Conservation (phyloP, 257 asterid species). For the Solanum rostratum region DNA sequence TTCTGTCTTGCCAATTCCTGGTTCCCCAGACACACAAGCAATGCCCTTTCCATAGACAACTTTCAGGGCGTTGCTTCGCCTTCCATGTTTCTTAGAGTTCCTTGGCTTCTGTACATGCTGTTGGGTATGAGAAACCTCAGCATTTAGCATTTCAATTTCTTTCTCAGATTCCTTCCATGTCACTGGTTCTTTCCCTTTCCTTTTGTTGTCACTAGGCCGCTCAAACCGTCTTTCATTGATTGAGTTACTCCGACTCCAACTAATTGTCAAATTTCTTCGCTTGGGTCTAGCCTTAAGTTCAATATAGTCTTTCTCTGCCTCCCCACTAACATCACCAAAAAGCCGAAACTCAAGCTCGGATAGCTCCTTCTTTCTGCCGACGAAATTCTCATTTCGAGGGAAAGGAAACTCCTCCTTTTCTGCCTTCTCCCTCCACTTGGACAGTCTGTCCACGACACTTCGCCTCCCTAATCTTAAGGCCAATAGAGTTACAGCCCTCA, state of each 20-base stretch:
- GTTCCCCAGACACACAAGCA: constrained; percentile 70
- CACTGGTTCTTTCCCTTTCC: constrained; percentile 64
- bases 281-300: constrained; percentile 67
- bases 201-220: constrained; percentile 25
- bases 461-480: constrained; percentile 90
- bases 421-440: constrained; percentile 75
- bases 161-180: constrained; percentile 77
- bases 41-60: constrained; percentile 74
- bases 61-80: constrained; percentile 51
- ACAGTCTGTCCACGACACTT: constrained; percentile 63
- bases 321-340: constrained; percentile 69
- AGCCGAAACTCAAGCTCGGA: constrained; percentile 77
- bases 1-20: constrained; percentile 84
- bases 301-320: constrained; percentile 54
- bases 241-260: constrained; percentile 71
- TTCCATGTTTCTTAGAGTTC: constrained; percentile 28
- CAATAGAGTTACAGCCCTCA: constrained; percentile 74
- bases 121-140: constrained; percentile 25
- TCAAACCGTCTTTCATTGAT: constrained; percentile 41
- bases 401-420: constrained; percentile 77
- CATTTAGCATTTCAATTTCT: constrained; percentile 71
- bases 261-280: constrained; percentile 57
- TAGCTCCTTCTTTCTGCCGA: constrained; percentile 72
- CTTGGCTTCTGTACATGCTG: constrained; percentile 17
- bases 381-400: constrained; percentile 66